These are phyloP conservation scores for Leucocoprinus leucothites DNA, from an alignment of 768 basidiomycete genomes.

Conservation along the genomic window DNA sequence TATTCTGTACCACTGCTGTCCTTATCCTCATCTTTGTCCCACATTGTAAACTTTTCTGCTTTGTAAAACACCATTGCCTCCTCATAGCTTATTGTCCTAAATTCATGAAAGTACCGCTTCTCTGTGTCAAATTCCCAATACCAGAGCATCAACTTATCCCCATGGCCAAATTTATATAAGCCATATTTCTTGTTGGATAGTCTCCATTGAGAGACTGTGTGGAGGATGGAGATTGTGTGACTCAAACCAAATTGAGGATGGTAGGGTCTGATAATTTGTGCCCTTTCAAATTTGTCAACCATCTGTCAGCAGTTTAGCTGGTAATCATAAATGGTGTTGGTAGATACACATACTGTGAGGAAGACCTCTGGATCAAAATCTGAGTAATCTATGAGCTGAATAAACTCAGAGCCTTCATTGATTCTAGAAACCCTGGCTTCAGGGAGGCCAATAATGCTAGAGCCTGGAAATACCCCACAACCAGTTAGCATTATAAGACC, in stretches of 20 bases:
- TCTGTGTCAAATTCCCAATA: slow-evolving; percentile 1
- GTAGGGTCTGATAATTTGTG: background rate
- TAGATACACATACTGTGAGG: background rate
- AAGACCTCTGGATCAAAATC: background rate
- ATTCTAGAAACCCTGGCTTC: background rate
- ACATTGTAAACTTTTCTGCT: background rate
- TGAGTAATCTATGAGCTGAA: no score
- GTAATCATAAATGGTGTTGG: background rate
- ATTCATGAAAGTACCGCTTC: background rate
- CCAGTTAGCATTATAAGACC: background rate
- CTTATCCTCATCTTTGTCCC: no score
- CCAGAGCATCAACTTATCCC: background rate
- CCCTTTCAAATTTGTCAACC: background rate
- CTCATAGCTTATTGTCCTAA: background rate
- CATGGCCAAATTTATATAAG: background rate
- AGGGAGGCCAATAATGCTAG: no score
- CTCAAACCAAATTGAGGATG: background rate
- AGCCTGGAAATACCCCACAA: no score
- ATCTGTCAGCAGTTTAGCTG: background rate
- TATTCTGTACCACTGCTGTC: no score
- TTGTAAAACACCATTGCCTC: background rate
- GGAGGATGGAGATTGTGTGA: background rate
- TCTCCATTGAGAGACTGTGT: background rate
- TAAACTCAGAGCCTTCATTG: background rate
- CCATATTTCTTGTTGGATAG: background rate